Evolutionary conservation across 2,329 filamentous ascomycete genomes (phyloP), one percentile per base, ranked within the genome.

Genomic region (Colletotrichum truncatum): DNA sequence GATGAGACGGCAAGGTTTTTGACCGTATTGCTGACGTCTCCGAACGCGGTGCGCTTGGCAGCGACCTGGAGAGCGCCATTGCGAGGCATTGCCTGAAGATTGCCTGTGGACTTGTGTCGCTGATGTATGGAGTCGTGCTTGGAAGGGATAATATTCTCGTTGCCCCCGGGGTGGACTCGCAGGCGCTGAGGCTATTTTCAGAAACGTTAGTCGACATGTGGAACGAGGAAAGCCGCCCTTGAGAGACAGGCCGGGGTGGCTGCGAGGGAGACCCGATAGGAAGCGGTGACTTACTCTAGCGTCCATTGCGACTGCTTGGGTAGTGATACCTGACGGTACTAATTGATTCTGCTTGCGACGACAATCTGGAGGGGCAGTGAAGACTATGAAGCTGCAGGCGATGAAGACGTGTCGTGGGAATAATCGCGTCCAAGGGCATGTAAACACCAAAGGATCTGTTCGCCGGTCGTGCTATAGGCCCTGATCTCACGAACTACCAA

Each of bases 1-100:
- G 56, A 48, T 12, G 49, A 38, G 11, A 56, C 64, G 21, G 64
- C 41, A 28, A 69, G 59, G 46, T 76, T 75, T 67, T 81, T 80
- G 39, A 83, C 74, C 46, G 85, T 89, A 73, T 94, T 95, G 82
- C 92, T 96, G 67, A 96, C 86, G 75, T 97, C 94, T 52, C 88
- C 92, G 77, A 97, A 94, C 11, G 89, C 93, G 67, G 90, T 89
- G 70, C 94, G 89, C 81, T 94, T 96, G 59, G 89, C 84, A 62
- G 87, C 84, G 57, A 85, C 84, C 77, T 90, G 93, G 69, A 90
- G 78, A 38, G 82, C 84, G 52, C 82, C 84, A 67, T 84, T 81
- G 66, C 84, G 75, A 65, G 87, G 73, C 70, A 82, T 83, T 48
- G 69, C 70, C 74, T 82, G 72, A 80, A 92, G 70, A 85, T 86